Evolutionary conservation across 257 asterid genomes (phyloP), one percentile per base, ranked within the genome.

Genomic region (Cynanchum wilfordii): DNA sequence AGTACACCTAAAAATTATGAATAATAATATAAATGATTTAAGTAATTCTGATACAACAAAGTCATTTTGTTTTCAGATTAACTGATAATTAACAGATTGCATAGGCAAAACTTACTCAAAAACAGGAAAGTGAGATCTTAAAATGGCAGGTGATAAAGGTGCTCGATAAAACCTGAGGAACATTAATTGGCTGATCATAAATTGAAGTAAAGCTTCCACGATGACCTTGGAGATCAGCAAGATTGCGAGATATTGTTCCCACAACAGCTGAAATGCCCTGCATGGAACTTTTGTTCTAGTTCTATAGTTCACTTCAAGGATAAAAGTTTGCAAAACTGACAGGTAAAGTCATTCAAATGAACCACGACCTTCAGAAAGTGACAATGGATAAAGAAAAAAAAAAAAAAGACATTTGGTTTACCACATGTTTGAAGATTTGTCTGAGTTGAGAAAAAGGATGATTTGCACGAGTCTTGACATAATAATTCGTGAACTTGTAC

Each of bases 341-440:
- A 7, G 7, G 11, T 19, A 54, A n/a, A 54, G 27, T 7, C 59
- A 20, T 7, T 54, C 27, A 54, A 54, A 54, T 54, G 62, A 10
- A 56, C 27, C 62, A 2, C 22, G 62, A 11, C 42, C 30, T 19
- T 60, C 44, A 60, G n/a, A 59, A 59, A 59, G 10, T 38, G 40
- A 25, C 16, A 8, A 6, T 54, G 15, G 33, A 15, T 42, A 4
- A 27, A 29, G 52, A 12, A 29, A 7, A 60, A 29, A 19, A 12
- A 12, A 40, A 0, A 60, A 29, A 15, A 4, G 0, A 29, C 4
- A 33, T 45, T 45, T 19, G 55, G 27, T 56, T 86, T 88, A 95
- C 99, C 97, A 95, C 99, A 78, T 95, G 99, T 89, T 92, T 95
- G 85, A 95, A 91, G 42, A 95, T 93, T 83, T 92, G 97, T 87